These are phyloP conservation scores for Tolypocladium inflatum DNA, from an alignment of 2,329 filamentous ascomycete genomes.

Conservation along the genomic window DNA sequence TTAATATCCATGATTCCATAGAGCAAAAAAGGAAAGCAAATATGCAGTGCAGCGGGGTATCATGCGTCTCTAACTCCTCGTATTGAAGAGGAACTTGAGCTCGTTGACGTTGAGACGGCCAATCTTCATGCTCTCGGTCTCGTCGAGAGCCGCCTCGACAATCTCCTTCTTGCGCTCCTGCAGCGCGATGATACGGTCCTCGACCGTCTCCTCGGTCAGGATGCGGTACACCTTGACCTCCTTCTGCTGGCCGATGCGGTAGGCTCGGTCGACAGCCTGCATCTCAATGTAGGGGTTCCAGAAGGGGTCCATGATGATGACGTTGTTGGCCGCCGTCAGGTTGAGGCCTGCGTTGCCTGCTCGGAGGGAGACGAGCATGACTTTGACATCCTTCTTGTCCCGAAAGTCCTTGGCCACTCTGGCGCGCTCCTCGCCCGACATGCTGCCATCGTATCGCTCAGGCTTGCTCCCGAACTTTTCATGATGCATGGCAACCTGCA, in stretches of 20 bases:
- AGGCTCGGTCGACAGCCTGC: constrained; percentile 82
- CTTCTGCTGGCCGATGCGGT: constrained; percentile 73
- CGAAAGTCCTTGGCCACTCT: constrained; percentile 57
- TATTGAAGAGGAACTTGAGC: constrained; percentile 57
- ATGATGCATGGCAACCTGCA: constrained; percentile 65
- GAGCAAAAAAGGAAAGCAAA: background rate
- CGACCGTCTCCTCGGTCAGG: constrained; percentile 67
- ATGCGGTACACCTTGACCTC: constrained; percentile 74
- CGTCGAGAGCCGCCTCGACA: constrained; percentile 72
- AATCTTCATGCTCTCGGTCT: constrained; percentile 57
- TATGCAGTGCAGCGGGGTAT: background rate
- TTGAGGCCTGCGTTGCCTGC: constrained; percentile 84
- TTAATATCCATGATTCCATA: background rate
- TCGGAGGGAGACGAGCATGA: constrained; percentile 73
- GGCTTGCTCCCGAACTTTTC: constrained; percentile 49
- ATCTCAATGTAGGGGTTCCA: constrained; percentile 93
- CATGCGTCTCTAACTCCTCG: background rate
- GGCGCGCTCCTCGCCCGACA: constrained; percentile 61
- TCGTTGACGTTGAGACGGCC: constrained; percentile 57
- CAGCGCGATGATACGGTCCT: constrained; percentile 73
- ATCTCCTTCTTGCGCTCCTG: constrained; percentile 71
- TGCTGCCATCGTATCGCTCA: constrained; percentile 71
- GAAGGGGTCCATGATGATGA: constrained; percentile 87
- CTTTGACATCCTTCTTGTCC: constrained; percentile 51
- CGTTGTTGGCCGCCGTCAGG: constrained; percentile 69